Base-by-base conservation (phyloP, 306 rosid genomes). In the Gastrolobium bilobum region DNA sequence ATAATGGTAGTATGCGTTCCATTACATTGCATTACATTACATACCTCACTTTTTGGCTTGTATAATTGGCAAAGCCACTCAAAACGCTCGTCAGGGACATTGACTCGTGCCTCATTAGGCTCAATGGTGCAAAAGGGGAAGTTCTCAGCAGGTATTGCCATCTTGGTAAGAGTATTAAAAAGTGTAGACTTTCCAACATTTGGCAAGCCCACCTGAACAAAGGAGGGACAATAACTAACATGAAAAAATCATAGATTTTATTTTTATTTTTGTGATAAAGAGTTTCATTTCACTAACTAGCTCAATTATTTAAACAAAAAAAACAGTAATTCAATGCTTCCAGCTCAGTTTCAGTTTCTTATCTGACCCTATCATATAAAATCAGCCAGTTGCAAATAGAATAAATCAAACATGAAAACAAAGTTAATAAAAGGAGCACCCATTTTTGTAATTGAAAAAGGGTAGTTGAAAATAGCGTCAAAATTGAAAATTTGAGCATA, bases 121-220 rank as follows among this genome's bases (percentile, higher is more conserved):
- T 96, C 99, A 80, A 96, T 96, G 64, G 99, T 96, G 86, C 99
- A 96, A 83, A 96, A 96, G 13, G 99, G 99, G 85, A 96, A 96
- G 84, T 96, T 96, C 86, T 96, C 99, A 2, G 99, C 99, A 72
- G 99, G 98, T 57, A 93, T 93, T 35, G 94, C 71, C 89, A 96
- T 42, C 88, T 93, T 91, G 5, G 99, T 96, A 58, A 93, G 97
- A 3, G 99, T 96, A 80, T 96, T 93, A 53, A 96, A 96, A 67
- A 96, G 97, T 0, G 99, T 96, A 77, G 99, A 96, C 60, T 96
- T 96, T 59, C 99, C 99, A 84, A 96, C 99, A 90, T 96, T 96
- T 44, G 99, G 99, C 86, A 96, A 90, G 63, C 99, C 99, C 71
- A 96, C 99, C 99, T 96, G 83, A 70, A 80, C 62, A 65, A 59